Evolutionary conservation across 306 rosid genomes (phyloP).

Genomic region (Inga oerstediana): DNA sequence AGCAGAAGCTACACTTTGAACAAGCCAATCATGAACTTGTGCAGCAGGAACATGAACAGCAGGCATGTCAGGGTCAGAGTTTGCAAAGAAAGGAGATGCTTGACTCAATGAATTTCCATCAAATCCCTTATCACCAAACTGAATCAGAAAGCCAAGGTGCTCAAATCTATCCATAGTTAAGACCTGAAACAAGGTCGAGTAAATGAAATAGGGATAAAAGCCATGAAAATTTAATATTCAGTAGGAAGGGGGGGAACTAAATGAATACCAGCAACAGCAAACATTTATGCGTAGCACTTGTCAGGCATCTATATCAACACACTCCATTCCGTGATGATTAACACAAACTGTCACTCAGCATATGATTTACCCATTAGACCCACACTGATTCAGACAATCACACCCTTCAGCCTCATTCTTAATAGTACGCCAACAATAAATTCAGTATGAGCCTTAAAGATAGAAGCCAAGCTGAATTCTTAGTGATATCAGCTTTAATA

Average conservation of each 20-base stretch:
- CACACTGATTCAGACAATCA: conserved; percentile 14
- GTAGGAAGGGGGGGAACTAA: conserved; percentile 3
- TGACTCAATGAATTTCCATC: conserved; percentile 81
- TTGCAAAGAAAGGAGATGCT: conserved; percentile 91
- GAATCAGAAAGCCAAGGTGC: conserved; percentile 91
- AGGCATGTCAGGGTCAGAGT: conserved; percentile 99
- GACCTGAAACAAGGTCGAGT: conserved; percentile 60
- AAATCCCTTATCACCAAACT: conserved; percentile 84
- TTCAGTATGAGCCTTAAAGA: conserved; percentile 18
- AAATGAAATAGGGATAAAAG: conserved; percentile 33
- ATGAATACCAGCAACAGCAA: neutral
- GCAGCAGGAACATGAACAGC: conserved; percentile 91
- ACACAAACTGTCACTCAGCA: neutral
- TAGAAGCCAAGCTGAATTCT: neutral
- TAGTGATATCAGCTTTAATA: neutral
- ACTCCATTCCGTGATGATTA: conserved; percentile 11
- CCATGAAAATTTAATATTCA: conserved; percentile 7
- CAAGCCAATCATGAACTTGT: conserved; percentile 91
- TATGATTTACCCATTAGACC: conserved; percentile 8
- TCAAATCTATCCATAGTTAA: conserved; percentile 88
- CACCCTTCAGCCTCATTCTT: neutral
- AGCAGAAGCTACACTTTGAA: conserved; percentile 76
- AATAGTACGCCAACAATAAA: conserved; percentile 9
- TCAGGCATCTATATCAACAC: conserved; percentile 15
- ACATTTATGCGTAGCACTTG: conserved; percentile 1